phyloP scores from a whole-genome alignment of 805 yeast genomes.

The Ogataea wickerhamii region DNA sequence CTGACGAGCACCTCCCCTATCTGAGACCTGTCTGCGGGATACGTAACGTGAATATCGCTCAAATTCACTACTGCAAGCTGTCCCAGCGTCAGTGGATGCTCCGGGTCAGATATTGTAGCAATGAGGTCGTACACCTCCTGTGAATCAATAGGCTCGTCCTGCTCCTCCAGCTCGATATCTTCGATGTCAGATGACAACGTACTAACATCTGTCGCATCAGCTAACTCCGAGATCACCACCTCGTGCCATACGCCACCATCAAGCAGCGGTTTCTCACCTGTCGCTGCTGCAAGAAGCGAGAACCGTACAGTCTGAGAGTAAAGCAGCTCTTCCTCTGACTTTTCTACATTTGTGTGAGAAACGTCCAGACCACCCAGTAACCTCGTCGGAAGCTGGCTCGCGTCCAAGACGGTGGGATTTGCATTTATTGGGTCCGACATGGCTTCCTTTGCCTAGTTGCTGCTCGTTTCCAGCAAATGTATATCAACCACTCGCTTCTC shows the following conservation, averaged over 20 bases:
- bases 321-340: constrained; percentile 20
- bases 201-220: constrained; percentile 7
- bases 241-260: constrained; percentile 4
- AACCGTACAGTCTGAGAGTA: constrained; percentile 31
- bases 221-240: constrained; percentile 10
- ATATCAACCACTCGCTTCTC: too few species aligned
- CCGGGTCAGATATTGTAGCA: constrained; percentile 90
- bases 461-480: too few species aligned
- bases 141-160: constrained; percentile 55
- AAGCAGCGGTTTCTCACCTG: constrained; percentile 1
- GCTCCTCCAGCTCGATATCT: constrained; percentile 7
- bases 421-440: constrained; percentile 75
- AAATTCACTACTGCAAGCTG: constrained; percentile 91
- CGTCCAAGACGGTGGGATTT: constrained; percentile 81
- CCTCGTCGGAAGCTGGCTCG: constrained; percentile 73
- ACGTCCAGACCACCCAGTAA: constrained; percentile 19
- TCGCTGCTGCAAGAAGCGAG: constrained; percentile 25
- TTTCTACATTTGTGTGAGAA: constrained; percentile 6
- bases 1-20: constrained; percentile 75
- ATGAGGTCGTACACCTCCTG: constrained; percentile 89
- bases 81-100: constrained; percentile 92
- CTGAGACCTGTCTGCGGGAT: constrained; percentile 47
- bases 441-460: too few species aligned
- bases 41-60: constrained; percentile 68
- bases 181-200: constrained; percentile 6